phyloP scores from a whole-genome alignment of 306 rosid genomes.

The Pterocarpus macrocarpus region DNA sequence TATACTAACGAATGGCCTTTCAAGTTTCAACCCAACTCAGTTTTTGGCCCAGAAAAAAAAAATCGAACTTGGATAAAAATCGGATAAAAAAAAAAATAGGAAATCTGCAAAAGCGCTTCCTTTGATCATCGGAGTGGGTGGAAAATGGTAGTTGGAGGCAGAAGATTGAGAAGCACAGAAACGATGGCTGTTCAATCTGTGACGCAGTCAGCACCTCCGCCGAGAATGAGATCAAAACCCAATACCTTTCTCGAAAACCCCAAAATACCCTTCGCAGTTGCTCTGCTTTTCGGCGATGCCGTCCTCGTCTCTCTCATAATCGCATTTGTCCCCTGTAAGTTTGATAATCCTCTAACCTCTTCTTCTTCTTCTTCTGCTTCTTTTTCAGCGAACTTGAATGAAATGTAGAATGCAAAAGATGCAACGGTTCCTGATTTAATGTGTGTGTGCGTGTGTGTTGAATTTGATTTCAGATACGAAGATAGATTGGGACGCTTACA shows the following conservation, averaged over 20 bases:
- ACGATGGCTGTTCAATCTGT: slow-evolving; percentile 69
- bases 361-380: background rate
- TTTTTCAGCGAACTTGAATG: too few relatives aligned
- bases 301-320: slow-evolving; percentile 71
- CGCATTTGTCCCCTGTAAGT: slow-evolving; percentile 82
- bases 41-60: background rate
- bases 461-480: slow-evolving; percentile 74
- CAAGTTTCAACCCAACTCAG: too few relatives aligned
- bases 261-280: slow-evolving; percentile 55
- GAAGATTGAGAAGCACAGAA: slow-evolving; percentile 49
- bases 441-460: background rate
- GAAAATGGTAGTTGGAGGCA: slow-evolving; percentile 41
- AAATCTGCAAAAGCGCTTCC: background rate
- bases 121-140: background rate
- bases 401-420: background rate
- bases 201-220: slow-evolving; percentile 50
- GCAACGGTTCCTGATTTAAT: background rate
- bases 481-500: slow-evolving; percentile 99
- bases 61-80: background rate
- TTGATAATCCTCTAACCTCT: background rate
- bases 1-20: background rate
- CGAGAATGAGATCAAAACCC: slow-evolving; percentile 35
- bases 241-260: slow-evolving; percentile 42
- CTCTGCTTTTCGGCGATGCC: slow-evolving; percentile 70
- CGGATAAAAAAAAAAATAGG: background rate